Evolutionary conservation across 2,329 filamentous ascomycete genomes (phyloP).

Genomic region (Leptographium radiaticola): DNA sequence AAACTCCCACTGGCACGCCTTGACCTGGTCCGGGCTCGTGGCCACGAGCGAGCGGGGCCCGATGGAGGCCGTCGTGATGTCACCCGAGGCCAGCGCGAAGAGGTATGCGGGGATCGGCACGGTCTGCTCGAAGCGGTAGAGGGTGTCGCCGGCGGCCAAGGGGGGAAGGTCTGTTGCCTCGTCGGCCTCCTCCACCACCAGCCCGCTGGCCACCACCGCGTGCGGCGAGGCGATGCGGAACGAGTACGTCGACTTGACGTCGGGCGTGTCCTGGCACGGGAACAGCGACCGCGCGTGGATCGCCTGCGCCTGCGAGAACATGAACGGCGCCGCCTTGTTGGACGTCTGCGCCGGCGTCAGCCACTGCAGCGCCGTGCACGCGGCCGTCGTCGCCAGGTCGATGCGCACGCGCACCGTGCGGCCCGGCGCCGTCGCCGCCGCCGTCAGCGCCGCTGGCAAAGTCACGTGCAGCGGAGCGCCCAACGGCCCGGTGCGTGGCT

Average conservation of each 20-base stretch:
- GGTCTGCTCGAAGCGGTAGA: slow-evolving; percentile 79
- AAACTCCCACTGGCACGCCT: slow-evolving; percentile 79
- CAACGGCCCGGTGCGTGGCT: slow-evolving; percentile 58
- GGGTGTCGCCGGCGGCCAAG: slow-evolving; percentile 39
- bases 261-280: slow-evolving; percentile 93
- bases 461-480: slow-evolving; percentile 56
- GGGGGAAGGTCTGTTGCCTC: slow-evolving; percentile 25
- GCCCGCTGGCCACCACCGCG: slow-evolving; percentile 83
- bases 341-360: slow-evolving; percentile 85
- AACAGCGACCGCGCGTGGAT: slow-evolving; percentile 91
- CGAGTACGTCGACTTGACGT: slow-evolving; percentile 89
- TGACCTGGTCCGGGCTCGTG: slow-evolving; percentile 76
- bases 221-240: slow-evolving; percentile 80
- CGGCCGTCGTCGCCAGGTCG: slow-evolving; percentile 64
- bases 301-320: slow-evolving; percentile 96
- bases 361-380: slow-evolving; percentile 92
- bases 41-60: slow-evolving; percentile 76
- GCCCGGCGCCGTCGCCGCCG: slow-evolving; percentile 30
- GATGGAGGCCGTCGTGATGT: slow-evolving; percentile 74
- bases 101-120: slow-evolving; percentile 91
- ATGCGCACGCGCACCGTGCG: slow-evolving; percentile 46
- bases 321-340: slow-evolving; percentile 91
- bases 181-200: slow-evolving; percentile 29
- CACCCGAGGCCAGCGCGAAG: slow-evolving; percentile 80
- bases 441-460: slow-evolving; percentile 41